These are phyloP conservation scores for Daldinia loculata DNA, from an alignment of 495 filamentous ascomycete species.

Conservation along the genomic window DNA sequence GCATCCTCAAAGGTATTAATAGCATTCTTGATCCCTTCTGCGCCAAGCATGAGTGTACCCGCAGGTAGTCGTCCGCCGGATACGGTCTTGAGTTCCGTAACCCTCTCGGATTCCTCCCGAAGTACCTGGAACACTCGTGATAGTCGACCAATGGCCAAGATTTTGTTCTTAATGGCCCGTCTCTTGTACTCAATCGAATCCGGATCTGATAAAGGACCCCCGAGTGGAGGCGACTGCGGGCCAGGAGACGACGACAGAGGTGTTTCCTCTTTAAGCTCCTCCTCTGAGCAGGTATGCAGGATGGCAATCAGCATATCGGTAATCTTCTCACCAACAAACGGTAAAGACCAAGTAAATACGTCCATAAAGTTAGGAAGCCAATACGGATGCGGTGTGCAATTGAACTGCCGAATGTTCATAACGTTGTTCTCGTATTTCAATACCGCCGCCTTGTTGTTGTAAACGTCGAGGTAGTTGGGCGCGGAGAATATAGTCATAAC, in stretches of 20 bases:
- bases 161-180: constrained; percentile 98
- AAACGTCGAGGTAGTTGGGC: constrained; percentile 98
- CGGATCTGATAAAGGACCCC: constrained; percentile 64
- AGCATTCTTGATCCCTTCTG: constrained; percentile 99
- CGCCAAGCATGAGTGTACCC: constrained; percentile 96
- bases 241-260: constrained; percentile 63
- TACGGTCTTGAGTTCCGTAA: constrained; percentile 97
- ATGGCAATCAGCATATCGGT: constrained; percentile 99
- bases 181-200: constrained; percentile 92
- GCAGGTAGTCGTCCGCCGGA: constrained; percentile 92
- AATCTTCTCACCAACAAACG: constrained; percentile 99
- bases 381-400: constrained; percentile 98
- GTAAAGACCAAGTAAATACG: constrained; percentile 98
- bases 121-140: constrained; percentile 99
- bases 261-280: constrained; percentile 89
- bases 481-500: constrained; percentile 99
- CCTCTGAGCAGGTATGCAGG: constrained; percentile 96
- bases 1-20: constrained; percentile 97
- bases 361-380: constrained; percentile 99
- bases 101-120: constrained; percentile 94
- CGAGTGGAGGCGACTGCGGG: constrained; percentile 73
- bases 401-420: constrained; percentile 99
- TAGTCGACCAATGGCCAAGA: constrained; percentile 93
- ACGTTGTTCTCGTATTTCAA: constrained; percentile 99
- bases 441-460: constrained; percentile 99